phyloP scores from a whole-genome alignment of 2,329 filamentous ascomycete genomes.

The Aspergillus sp. region DNA sequence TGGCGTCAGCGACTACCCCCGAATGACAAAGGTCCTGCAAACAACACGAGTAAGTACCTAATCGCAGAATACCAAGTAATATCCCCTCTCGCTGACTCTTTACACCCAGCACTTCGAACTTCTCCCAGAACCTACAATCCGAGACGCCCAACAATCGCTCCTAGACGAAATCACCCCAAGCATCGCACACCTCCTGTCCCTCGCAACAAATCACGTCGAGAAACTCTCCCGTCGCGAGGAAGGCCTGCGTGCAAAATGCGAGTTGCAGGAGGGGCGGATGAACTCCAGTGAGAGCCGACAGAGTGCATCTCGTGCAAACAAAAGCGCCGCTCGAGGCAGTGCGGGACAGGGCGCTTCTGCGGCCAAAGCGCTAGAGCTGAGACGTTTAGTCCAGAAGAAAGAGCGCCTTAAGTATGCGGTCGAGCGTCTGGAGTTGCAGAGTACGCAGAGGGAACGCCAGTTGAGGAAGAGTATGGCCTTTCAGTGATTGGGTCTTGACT shows the following conservation, averaged over 20 bases:
- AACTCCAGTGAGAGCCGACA: slow-evolving; percentile 41
- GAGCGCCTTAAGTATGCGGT: slow-evolving; percentile 85
- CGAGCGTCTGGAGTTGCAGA: slow-evolving; percentile 80
- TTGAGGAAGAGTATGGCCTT: slow-evolving; percentile 71
- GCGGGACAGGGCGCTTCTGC: slow-evolving; percentile 24
- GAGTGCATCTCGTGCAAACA: slow-evolving; percentile 20
- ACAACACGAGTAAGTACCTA: slow-evolving; percentile 55
- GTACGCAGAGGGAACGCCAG: slow-evolving; percentile 72
- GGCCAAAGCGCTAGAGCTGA: slow-evolving; percentile 59
- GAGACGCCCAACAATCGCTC: slow-evolving; percentile 77
- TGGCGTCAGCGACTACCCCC: slow-evolving; percentile 64
- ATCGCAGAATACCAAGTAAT: neutral
- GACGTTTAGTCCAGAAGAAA: slow-evolving; percentile 74
- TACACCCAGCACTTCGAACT: slow-evolving; percentile 79
- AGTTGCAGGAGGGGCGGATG: slow-evolving; percentile 75
- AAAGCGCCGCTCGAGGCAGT: slow-evolving; percentile 21
- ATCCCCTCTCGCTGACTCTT: too few species aligned
- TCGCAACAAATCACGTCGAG: slow-evolving; percentile 80
- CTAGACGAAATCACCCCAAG: slow-evolving; percentile 89
- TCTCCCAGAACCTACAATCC: slow-evolving; percentile 79
- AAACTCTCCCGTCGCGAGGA: slow-evolving; percentile 81
- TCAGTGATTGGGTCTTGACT: slow-evolving; percentile 23
- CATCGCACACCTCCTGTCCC: slow-evolving; percentile 72
- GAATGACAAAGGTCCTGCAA: slow-evolving; percentile 62
- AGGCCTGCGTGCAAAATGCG: slow-evolving; percentile 75